Evolutionary conservation across 768 basidiomycete genomes (phyloP), one percentile per base, ranked within the genome.

Genomic region (Mycena filopes): DNA sequence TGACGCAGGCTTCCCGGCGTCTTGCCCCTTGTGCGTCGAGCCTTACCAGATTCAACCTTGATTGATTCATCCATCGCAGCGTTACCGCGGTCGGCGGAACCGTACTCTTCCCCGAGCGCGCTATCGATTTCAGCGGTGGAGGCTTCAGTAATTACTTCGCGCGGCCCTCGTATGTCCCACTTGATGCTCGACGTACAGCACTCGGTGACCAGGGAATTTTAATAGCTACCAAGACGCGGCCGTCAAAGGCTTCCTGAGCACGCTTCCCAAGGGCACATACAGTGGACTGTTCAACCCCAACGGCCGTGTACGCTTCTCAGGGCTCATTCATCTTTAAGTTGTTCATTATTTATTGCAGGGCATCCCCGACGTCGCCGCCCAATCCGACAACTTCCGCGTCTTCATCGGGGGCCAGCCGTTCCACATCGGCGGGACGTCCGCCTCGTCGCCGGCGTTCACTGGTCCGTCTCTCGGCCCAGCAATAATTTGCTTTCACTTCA

Each of bases 141-240:
- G 82, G 82, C 49, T 83, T 83, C 69, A 78, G 78, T 62, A 80
- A 83, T 67, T 76, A 75, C 65, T 83, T 83, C 53, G 45, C 71
- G 3, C 67, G 74, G 3, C 81, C 82, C 18, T 23, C 21, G 66
- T 66, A 36, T 7, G 60, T 56, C 36, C 13, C n/a, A 15, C 6
- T 25, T 21, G 0, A 4, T 21, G 21, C 41, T 55, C 40, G 10
- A 28, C 13, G 28, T 26, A 20, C 11, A 23, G 16, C 42, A 18
- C 12, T 20, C 29, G 4, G 16, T n/a, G 1, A 36, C 42, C 25
- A 46, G 15, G 21, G 23, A 18, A 31, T 54, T 18, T 16, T 26
- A 25, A 23, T n/a, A 69, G 67, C 15, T 85, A 84, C 62, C 83
- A 85, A 70, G 67, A 77, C 18, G 50, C 49, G 0, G 78, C 77